Evolutionary conservation across 179 eudicot genomes (phyloP).

Genomic region (Dionaea muscipula): DNA sequence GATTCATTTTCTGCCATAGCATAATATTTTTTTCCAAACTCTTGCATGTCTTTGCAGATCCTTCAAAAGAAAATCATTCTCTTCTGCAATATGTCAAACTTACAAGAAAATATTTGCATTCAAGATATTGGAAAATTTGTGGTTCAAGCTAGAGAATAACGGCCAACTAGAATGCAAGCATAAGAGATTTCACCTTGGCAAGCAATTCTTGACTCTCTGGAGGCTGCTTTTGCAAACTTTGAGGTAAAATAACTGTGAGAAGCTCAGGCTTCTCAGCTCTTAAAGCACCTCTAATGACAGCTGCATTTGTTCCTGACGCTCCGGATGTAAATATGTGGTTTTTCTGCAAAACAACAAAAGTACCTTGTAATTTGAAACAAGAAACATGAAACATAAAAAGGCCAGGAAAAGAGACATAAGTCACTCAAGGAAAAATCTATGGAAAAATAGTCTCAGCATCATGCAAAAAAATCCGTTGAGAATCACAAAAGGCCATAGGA

Average conservation of each 20-base stretch:
- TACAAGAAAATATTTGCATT: background rate
- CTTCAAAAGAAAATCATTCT: background rate
- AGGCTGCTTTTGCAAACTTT: constrained; percentile 82
- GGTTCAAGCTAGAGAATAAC: background rate
- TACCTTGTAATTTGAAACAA: constrained; percentile 2
- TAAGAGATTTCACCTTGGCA: constrained; percentile 50
- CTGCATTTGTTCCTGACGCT: constrained; percentile 97
- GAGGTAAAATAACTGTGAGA: constrained; percentile 93
- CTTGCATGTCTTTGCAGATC: background rate
- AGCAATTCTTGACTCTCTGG: constrained; percentile 96
- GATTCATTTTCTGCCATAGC: background rate
- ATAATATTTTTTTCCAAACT: background rate
- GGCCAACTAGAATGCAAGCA: background rate
- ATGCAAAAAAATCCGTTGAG: background rate
- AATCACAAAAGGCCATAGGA: no score
- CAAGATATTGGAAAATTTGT: background rate
- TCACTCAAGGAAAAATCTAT: background rate
- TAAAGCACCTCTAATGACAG: constrained; percentile 97
- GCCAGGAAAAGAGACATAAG: background rate
- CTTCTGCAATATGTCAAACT: background rate
- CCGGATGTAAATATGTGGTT: constrained; percentile 95
- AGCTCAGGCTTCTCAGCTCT: constrained; percentile 93
- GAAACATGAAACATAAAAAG: background rate
- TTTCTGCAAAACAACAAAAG: constrained; percentile 38
- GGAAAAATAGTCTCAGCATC: background rate